These are phyloP conservation scores for Sarocladium kiliense DNA, from an alignment of 2,329 filamentous ascomycete species.

Conservation along the genomic window DNA sequence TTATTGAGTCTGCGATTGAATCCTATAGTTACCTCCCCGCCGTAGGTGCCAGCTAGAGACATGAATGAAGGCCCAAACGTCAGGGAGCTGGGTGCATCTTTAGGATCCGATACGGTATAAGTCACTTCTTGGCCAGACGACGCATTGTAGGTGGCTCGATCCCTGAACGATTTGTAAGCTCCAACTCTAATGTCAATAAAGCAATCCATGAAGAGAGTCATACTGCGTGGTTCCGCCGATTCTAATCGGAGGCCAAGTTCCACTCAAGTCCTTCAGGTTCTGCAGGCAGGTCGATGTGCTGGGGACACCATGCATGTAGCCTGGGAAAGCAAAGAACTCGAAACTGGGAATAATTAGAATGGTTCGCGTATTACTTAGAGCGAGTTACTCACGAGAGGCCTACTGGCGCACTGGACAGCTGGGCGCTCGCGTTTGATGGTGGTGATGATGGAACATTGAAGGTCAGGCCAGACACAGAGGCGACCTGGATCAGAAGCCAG, in stretches of 20 bases:
- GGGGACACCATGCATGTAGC: slow-evolving; percentile 46
- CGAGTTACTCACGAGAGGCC: slow-evolving; percentile 35
- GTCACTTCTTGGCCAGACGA: slow-evolving; percentile 38
- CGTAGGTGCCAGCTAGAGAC: slow-evolving; percentile 41
- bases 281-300: slow-evolving; percentile 45
- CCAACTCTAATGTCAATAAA: background rate
- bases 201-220: background rate
- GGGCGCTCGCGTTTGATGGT: slow-evolving; percentile 22
- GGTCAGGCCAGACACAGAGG: slow-evolving; percentile 18
- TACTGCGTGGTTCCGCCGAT: slow-evolving; percentile 54
- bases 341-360: slow-evolving; percentile 26
- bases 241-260: slow-evolving; percentile 46
- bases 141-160: slow-evolving; percentile 47
- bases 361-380: background rate
- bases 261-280: slow-evolving; percentile 44
- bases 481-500: slow-evolving; percentile 1
- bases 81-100: slow-evolving; percentile 42
- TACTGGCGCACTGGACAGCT: slow-evolving; percentile 34
- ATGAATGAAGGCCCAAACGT: slow-evolving; percentile 50
- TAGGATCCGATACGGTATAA: slow-evolving; percentile 41
- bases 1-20: slow-evolving; percentile 49
- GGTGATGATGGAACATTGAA: slow-evolving; percentile 29
- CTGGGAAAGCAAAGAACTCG: slow-evolving; percentile 53
- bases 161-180: too few species aligned
- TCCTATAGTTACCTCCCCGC: slow-evolving; percentile 44